Percentiles rank a stretch among this genome's conserved stretches.
Conservation (phyloP, 805 yeast species). For the Candida yuanshanica region DNA sequence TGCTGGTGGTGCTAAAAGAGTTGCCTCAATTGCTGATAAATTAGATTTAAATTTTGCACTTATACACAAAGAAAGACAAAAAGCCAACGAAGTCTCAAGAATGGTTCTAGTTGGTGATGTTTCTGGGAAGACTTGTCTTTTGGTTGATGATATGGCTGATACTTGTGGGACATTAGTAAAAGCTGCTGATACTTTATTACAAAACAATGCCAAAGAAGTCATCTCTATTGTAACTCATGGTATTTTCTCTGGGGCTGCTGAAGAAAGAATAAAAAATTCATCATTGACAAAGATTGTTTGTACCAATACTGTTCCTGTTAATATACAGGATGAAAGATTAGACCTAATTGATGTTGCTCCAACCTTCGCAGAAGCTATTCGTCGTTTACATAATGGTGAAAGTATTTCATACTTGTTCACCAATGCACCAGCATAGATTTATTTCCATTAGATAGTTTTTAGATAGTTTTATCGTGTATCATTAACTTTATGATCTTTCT, state of each 20-base stretch:
- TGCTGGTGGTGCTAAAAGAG: slow-evolving; percentile 98
- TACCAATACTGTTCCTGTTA: slow-evolving; percentile 89
- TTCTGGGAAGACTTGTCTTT: slow-evolving; percentile 68
- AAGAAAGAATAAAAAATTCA: slow-evolving; percentile 61
- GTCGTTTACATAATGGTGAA: slow-evolving; percentile 95
- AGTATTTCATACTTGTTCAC: slow-evolving; percentile 83
- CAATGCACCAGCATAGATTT: slow-evolving; percentile 42
- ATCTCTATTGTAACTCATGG: slow-evolving; percentile 96
- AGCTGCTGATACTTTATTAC: slow-evolving; percentile 83
- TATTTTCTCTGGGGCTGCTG: slow-evolving; percentile 81
- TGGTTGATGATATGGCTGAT: slow-evolving; percentile 97
- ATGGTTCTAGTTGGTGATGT: slow-evolving; percentile 98
- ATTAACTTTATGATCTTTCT: too few species aligned
- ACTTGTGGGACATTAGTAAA: slow-evolving; percentile 96
- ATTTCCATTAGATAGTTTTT: neutral
- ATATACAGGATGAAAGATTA: slow-evolving; percentile 52
- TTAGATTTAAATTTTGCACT: slow-evolving; percentile 90
- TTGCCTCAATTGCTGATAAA: slow-evolving; percentile 88
- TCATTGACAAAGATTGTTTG: slow-evolving; percentile 73
- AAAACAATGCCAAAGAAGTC: slow-evolving; percentile 77
- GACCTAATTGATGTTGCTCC: slow-evolving; percentile 82
- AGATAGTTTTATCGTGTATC: too few species aligned
- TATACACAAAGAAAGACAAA: slow-evolving; percentile 92
- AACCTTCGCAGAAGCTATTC: slow-evolving; percentile 86
- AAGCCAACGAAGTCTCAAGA: slow-evolving; percentile 89